Evolutionary conservation across 441 rosid genomes (phyloP).

Genomic region (Populus hybrid): DNA sequence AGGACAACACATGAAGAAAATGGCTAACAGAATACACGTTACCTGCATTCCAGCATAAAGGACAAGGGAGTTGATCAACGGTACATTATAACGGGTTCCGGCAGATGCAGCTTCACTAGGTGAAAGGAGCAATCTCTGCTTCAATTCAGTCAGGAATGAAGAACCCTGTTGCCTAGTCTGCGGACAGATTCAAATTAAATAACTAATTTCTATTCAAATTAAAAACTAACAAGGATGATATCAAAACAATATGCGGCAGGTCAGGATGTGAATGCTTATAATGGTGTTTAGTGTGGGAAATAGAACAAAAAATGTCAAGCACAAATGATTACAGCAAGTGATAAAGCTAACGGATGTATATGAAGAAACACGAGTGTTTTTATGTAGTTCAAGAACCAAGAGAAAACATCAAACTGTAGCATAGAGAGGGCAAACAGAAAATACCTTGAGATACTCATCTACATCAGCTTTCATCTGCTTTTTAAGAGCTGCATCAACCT

Average conservation of each 20-base stretch:
- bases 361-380: not conserved
- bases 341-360: not conserved
- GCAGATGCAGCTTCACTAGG: slow-evolving; percentile 74
- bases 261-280: not conserved
- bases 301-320: not conserved
- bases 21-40: slow-evolving; percentile 6
- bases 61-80: slow-evolving; percentile 92
- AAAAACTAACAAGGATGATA: not conserved
- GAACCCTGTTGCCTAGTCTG: slow-evolving; percentile 83
- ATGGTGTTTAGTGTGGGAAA: not conserved
- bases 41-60: slow-evolving; percentile 99
- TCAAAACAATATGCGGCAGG: not conserved
- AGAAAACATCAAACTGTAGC: not conserved
- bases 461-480: slow-evolving; percentile 90
- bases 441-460: slow-evolving; percentile 94
- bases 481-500: slow-evolving; percentile 88
- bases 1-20: not conserved
- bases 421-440: not conserved
- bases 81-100: slow-evolving; percentile 89
- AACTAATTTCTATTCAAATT: not conserved
- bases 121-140: slow-evolving; percentile 76
- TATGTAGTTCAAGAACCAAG: not conserved
- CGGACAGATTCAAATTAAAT: slow-evolving; percentile 8
- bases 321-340: not conserved
- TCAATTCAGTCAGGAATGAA: slow-evolving; percentile 65